phyloP scores from a whole-genome alignment of 2,329 filamentous ascomycete genomes.

The Colletotrichum viniferum region DNA sequence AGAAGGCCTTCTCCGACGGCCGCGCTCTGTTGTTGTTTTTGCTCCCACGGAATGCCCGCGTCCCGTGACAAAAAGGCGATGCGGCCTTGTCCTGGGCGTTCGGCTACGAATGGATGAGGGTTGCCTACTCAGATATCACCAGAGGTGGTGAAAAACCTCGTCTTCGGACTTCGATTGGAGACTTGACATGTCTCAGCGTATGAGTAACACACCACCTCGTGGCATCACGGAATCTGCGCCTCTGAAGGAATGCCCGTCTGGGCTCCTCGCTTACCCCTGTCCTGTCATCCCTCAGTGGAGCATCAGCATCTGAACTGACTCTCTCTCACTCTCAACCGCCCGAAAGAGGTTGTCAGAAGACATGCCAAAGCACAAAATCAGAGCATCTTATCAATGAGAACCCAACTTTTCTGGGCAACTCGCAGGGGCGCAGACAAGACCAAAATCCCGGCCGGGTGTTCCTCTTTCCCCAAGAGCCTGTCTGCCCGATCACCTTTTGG shows the following conservation, averaged over 20 bases:
- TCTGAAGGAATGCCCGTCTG: neutral
- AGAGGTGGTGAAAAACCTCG: neutral
- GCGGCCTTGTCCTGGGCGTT: slow-evolving; percentile 2
- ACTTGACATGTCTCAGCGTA: neutral
- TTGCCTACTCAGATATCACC: slow-evolving; percentile 4
- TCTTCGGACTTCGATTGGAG: slow-evolving; percentile 11
- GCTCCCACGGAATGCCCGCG: neutral
- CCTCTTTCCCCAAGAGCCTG: neutral
- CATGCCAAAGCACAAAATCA: neutral
- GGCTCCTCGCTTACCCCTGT: slow-evolving; percentile 17
- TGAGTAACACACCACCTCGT: slow-evolving; percentile 15
- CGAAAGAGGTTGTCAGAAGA: neutral
- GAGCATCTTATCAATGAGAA: neutral
- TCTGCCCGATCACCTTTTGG: slow-evolving; percentile 3
- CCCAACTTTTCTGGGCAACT: neutral
- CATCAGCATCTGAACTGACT: neutral
- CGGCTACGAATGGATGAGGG: neutral
- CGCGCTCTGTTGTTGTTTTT: neutral
- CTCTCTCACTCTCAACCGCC: slow-evolving; percentile 2
- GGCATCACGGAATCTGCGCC: slow-evolving; percentile 7
- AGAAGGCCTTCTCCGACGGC: neutral
- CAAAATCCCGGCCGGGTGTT: neutral
- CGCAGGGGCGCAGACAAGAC: slow-evolving; percentile 6
- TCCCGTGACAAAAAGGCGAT: slow-evolving; percentile 15
- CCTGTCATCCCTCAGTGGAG: slow-evolving; percentile 1